Conservation (phyloP, 2,329 filamentous ascomycete genomes). For the Penicillium sp. region DNA sequence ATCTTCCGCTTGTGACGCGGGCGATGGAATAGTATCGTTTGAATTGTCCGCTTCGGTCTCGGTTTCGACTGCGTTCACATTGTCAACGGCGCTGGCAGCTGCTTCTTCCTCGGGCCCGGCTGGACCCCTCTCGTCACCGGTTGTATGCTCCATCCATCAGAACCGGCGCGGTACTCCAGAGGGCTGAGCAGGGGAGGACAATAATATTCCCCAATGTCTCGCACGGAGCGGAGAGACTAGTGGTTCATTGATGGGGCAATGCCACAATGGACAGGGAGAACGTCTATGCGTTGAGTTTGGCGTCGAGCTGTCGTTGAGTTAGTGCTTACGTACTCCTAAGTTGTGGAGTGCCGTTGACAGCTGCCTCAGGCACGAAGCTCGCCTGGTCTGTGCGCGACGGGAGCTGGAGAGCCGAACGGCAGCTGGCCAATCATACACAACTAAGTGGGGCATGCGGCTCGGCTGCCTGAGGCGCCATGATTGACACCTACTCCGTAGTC, state of each 20-base stretch:
- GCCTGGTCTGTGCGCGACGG: not conserved
- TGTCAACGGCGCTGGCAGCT: not conserved
- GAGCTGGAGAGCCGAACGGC: not conserved
- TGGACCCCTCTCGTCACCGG: conserved; percentile 13
- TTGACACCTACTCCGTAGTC: too few species aligned
- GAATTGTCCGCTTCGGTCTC: not conserved
- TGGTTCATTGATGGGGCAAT: not conserved
- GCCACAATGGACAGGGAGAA: too few species aligned
- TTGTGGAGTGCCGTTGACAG: not conserved
- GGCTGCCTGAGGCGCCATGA: not conserved
- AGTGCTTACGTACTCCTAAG: too few species aligned
- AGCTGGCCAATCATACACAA: not conserved
- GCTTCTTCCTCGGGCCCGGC: not conserved
- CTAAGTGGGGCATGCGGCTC: not conserved
- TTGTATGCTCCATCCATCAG: conserved; percentile 16
- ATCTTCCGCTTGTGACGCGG: not conserved
- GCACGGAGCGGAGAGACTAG: not conserved
- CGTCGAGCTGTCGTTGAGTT: too few species aligned
- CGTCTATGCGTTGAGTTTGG: too few species aligned
- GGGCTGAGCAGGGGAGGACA: not conserved
- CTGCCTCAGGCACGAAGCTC: not conserved
- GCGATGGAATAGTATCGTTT: not conserved
- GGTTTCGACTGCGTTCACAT: not conserved
- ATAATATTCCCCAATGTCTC: not conserved
- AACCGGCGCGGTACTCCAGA: not conserved